phyloP scores from a whole-genome alignment of 1,284 basidiomycete species.

The Pseudozyma sp. region DNA sequence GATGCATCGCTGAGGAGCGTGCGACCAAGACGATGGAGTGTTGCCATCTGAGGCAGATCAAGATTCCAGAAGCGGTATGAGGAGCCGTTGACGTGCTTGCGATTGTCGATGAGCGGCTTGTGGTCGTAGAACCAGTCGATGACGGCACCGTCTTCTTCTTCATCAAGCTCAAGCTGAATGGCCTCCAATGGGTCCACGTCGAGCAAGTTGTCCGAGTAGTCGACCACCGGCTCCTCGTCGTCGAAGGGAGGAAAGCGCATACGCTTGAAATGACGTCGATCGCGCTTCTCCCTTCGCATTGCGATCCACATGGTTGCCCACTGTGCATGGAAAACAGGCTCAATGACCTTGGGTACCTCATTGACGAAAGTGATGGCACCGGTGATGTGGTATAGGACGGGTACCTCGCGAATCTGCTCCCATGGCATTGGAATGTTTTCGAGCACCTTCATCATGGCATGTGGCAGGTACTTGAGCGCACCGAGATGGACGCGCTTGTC shows the following conservation, averaged over 20 bases:
- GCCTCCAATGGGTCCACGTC: slow-evolving; percentile 98
- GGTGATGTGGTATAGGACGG: slow-evolving; percentile 77
- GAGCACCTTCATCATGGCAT: slow-evolving; percentile 98
- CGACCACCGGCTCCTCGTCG: slow-evolving; percentile 85
- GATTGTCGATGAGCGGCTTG: slow-evolving; percentile 87
- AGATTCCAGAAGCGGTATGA: slow-evolving; percentile 95
- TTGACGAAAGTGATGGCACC: slow-evolving; percentile 99
- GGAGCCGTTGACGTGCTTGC: slow-evolving; percentile 83
- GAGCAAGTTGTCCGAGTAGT: slow-evolving; percentile 84
- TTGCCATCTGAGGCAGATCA: slow-evolving; percentile 92
- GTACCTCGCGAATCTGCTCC: slow-evolving; percentile 76
- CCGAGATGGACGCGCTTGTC: slow-evolving; percentile 99
- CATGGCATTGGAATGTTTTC: slow-evolving; percentile 99
- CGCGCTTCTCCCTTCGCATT: slow-evolving; percentile 98
- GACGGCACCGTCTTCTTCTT: slow-evolving; percentile 93
- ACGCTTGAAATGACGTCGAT: slow-evolving; percentile 98
- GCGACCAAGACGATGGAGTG: slow-evolving; percentile 92
- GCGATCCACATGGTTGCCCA: slow-evolving; percentile 99
- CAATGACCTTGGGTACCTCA: slow-evolving; percentile 94
- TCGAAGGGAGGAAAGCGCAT: slow-evolving; percentile 99
- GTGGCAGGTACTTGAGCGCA: slow-evolving; percentile 97
- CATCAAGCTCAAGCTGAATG: slow-evolving; percentile 95
- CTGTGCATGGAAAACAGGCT: slow-evolving; percentile 98
- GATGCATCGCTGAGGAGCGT: slow-evolving; percentile 88
- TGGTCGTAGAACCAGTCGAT: slow-evolving; percentile 99